These are phyloP conservation scores for Xylariaceae sp. DNA, from an alignment of 2,329 filamentous ascomycete genomes.

Conservation along the genomic window DNA sequence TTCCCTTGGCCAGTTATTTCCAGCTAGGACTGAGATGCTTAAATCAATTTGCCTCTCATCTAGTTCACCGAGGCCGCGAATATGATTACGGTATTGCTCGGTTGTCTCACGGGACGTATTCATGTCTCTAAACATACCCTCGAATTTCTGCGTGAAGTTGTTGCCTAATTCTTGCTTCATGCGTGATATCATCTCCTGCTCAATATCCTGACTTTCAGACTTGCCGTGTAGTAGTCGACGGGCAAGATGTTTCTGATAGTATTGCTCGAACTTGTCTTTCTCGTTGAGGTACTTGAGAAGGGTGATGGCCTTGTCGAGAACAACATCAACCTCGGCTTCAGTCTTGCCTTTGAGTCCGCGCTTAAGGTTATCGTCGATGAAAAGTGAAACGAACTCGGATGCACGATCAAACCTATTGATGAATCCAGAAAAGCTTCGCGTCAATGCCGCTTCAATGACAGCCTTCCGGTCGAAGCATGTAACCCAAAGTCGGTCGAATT, in stretches of 20 bases:
- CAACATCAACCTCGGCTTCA: slow-evolving; percentile 80
- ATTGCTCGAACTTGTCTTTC: slow-evolving; percentile 93
- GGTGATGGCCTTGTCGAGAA: slow-evolving; percentile 88
- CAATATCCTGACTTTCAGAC: slow-evolving; percentile 87
- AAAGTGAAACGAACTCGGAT: slow-evolving; percentile 92
- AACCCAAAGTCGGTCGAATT: slow-evolving; percentile 82
- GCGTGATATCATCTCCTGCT: slow-evolving; percentile 92
- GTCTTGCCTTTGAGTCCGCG: slow-evolving; percentile 92
- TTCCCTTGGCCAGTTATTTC: slow-evolving; percentile 94
- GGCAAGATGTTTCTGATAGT: slow-evolving; percentile 97
- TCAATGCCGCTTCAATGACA: slow-evolving; percentile 79
- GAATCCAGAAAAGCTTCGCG: slow-evolving; percentile 87
- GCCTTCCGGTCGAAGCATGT: slow-evolving; percentile 77
- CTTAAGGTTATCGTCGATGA: slow-evolving; percentile 96
- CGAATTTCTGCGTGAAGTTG: slow-evolving; percentile 89
- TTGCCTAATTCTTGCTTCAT: slow-evolving; percentile 98
- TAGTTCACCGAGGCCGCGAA: slow-evolving; percentile 56
- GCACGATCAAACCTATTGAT: slow-evolving; percentile 88
- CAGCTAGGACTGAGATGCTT: slow-evolving; percentile 83
- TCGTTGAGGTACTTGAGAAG: slow-evolving; percentile 88
- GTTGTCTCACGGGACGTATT: slow-evolving; percentile 84
- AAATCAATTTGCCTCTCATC: slow-evolving; percentile 74
- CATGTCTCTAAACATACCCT: slow-evolving; percentile 98
- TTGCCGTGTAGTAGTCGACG: slow-evolving; percentile 86
- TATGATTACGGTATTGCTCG: slow-evolving; percentile 74